Percentiles rank a stretch among this genome's conserved stretches.
Evolutionary conservation across 2,329 filamentous ascomycete species (phyloP).

Genomic region (Xylaria sp.): DNA sequence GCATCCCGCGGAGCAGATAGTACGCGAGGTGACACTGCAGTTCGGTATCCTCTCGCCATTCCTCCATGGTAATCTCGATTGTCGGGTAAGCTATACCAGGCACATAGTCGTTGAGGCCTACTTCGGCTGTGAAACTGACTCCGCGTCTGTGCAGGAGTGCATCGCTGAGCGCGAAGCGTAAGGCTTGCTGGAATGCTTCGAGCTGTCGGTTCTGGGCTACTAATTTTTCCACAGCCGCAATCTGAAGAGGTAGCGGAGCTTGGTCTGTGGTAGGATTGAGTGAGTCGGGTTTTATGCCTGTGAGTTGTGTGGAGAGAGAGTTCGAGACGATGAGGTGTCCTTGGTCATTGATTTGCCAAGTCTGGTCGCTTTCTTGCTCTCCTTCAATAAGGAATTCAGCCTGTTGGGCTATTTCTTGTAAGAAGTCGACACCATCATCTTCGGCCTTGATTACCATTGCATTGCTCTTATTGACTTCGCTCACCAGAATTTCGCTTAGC

Average conservation of each 20-base stretch:
- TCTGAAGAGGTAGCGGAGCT: not conserved
- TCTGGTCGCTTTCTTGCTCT: not conserved
- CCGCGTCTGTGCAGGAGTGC: not conserved
- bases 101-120: not conserved
- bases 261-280: not conserved
- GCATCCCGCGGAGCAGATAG: slow-evolving; percentile 17
- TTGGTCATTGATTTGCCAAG: not conserved
- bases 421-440: not conserved
- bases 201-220: slow-evolving; percentile 5
- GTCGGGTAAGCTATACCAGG: not conserved
- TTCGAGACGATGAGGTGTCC: not conserved
- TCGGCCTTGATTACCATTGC: not conserved
- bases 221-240: not conserved
- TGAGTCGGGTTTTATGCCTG: not conserved
- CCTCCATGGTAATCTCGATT: not conserved
- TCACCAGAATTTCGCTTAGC: not conserved
- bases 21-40: slow-evolving; percentile 10
- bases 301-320: not conserved
- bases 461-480: not conserved
- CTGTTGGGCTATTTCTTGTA: not conserved
- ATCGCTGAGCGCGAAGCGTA: not conserved
- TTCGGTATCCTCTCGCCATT: not conserved
- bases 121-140: not conserved
- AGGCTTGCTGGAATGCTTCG: slow-evolving; percentile 3
- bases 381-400: not conserved